These are phyloP conservation scores for Parietichytrium sp. DNA, from an alignment of 108 stramenopile genomes.

Conservation along the genomic window DNA sequence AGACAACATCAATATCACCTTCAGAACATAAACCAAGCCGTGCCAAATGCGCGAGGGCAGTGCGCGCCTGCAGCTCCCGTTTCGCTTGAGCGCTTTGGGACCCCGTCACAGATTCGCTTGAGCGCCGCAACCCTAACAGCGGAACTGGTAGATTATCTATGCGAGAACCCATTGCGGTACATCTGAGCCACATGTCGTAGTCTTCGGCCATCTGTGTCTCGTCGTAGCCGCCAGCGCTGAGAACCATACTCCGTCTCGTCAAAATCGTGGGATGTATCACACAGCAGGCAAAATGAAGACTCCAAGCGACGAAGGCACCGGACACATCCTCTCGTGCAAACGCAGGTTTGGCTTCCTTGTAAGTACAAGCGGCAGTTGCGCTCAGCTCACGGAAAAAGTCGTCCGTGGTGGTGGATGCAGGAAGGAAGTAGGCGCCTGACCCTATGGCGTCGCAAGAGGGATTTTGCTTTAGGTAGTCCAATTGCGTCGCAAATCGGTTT, in stretches of 20 bases:
- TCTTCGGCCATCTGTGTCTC: not conserved
- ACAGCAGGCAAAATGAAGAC: not conserved
- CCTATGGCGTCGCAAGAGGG: not conserved
- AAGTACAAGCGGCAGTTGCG: not conserved
- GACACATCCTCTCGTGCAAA: not conserved
- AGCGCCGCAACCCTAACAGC: not conserved
- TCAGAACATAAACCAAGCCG: not conserved
- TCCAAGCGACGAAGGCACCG: not conserved
- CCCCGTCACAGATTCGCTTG: not conserved
- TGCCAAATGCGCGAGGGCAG: not conserved
- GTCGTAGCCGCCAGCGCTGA: not conserved
- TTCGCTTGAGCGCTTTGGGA: not conserved
- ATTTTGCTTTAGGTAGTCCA: not conserved
- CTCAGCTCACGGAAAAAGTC: not conserved
- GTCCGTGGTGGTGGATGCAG: not conserved
- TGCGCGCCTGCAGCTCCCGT: not conserved
- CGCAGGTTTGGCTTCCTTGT: not conserved
- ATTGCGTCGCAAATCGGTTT: not conserved
- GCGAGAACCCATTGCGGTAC: not conserved
- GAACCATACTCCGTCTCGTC: not conserved
- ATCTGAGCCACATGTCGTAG: slow-evolving; percentile 13
- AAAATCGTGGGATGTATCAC: slow-evolving; percentile 4
- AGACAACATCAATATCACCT: too few relatives aligned
- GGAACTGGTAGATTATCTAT: not conserved
- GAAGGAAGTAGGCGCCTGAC: not conserved